Base-by-base conservation (phyloP, 139 green algal species). In the Chlorella vulgaris region DNA sequence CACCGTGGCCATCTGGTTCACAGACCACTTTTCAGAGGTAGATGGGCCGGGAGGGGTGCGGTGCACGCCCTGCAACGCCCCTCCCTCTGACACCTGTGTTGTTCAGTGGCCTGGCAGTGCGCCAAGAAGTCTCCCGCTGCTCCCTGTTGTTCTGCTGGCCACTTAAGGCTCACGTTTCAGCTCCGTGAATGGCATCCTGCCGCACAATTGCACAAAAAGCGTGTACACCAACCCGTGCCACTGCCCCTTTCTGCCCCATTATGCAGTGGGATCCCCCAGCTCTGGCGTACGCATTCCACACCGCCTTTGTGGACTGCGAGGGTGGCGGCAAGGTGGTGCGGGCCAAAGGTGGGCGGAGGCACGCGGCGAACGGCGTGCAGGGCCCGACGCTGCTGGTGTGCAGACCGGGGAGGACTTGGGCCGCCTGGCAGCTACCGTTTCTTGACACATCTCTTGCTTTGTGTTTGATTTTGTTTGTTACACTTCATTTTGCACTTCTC, bases 251-350 rank as follows among this genome's bases (percentile, higher is more conserved):
- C 6, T 31, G 13, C 65, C 42, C 18, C 22, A 5, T 21, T n/a
- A n/a, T n/a, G 73, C 73, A 85, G 29, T 86, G 81, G 66, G 85
- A 87, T 33, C 67, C 65, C 4, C 87, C 87, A 4, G 71, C 75
- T 19, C 18, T 88, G 31, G 82, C 87, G 3, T 91, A 86, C 35
- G 62, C 86, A 21, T 90, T 91, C 61, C 87, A 91, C 68, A 88
- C 84, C 31, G 62, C 77, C 21, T 89, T 90, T 68, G 61, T 88
- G 15, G 73, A 85, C 55, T 80, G 69, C 36, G 60, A 18, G 1
- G 73, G 68, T 2, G 73, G 73, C 58, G 73, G 73, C 58, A 43
- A 19, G 40, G 73, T 81, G 74, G 7, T 85, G 80, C 74, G 80
- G 1, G 63, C 69, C 43, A 81, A 62, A 63, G 67, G 77, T 81